A percentile compares a stretch with the other conserved stretches of the same genome.
phyloP scores from a whole-genome alignment of 129 eudicot genomes.

The sunflower (Helianthus annuus) region DNA sequence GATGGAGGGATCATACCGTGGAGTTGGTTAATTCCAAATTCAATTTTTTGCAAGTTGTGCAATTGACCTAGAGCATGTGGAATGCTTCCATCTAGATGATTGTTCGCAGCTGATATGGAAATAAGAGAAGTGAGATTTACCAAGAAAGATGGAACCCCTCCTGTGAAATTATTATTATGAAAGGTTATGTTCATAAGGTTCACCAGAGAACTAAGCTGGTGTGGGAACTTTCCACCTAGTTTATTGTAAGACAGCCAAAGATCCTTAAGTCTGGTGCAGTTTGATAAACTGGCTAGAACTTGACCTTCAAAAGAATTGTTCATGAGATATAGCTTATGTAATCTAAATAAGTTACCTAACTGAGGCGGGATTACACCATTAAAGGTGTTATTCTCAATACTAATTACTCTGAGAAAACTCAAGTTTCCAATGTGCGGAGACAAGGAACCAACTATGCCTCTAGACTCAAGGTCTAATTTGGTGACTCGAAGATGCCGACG shows the following conservation, averaged over 20 bases:
- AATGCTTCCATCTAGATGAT: conserved; percentile 36
- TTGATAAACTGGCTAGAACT: conserved; percentile 39
- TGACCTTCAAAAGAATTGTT: conserved; percentile 40
- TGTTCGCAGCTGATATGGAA: conserved; percentile 12
- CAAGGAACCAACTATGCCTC: conserved; percentile 31
- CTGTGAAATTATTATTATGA: conserved; percentile 29
- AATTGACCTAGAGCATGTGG: conserved; percentile 30
- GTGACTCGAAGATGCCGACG: conserved; percentile 35
- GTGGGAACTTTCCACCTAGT: conserved; percentile 38
- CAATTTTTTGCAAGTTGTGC: conserved; percentile 6
- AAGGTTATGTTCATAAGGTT: conserved; percentile 26
- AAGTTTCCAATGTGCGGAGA: conserved; percentile 46
- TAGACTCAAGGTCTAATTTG: conserved; percentile 23
- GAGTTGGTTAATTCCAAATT: conserved; percentile 24
- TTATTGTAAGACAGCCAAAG: conserved; percentile 24
- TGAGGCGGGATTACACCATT: conserved; percentile 40
- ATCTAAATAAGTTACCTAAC: conserved; percentile 37
- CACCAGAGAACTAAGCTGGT: conserved; percentile 28
- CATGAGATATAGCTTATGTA: conserved; percentile 15
- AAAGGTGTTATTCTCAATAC: conserved; percentile 31
- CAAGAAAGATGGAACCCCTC: conserved; percentile 39
- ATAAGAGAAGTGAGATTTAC: conserved; percentile 43
- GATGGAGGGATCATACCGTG: conserved; percentile 42
- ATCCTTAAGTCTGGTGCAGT: conserved; percentile 31
- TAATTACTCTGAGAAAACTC: conserved; percentile 37